phyloP scores from a whole-genome alignment of 2,329 filamentous ascomycete genomes.

The Fusarium multiceps region DNA sequence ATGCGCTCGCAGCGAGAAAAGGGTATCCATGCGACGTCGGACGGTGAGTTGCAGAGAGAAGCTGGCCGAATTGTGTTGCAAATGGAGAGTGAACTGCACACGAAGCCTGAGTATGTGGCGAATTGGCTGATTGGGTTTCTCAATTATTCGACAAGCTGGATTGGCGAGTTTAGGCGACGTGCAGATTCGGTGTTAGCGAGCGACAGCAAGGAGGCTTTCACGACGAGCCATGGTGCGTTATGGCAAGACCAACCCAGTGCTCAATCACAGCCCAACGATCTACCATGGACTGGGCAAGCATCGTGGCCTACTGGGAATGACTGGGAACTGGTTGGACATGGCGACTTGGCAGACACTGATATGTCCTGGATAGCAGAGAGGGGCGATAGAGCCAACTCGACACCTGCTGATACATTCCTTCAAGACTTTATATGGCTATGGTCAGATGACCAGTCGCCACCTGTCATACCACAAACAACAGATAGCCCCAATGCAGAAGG shows the following conservation, averaged over 20 bases:
- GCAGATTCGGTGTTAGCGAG: neutral
- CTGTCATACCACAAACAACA: neutral
- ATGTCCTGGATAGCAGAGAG: neutral
- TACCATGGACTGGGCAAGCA: neutral
- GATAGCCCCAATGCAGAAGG: neutral
- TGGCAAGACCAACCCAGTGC: neutral
- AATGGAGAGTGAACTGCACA: constrained; percentile 30
- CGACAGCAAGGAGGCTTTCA: neutral
- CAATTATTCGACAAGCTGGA: constrained; percentile 17
- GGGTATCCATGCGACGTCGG: neutral
- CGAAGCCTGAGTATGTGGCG: constrained; percentile 29
- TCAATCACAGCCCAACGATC: neutral
- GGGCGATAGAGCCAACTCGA: neutral
- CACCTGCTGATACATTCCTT: neutral
- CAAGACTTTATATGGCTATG: constrained; percentile 3
- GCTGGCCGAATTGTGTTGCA: constrained; percentile 19
- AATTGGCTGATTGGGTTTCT: constrained; percentile 30
- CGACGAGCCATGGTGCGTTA: neutral
- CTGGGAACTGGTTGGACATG: neutral
- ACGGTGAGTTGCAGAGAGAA: constrained; percentile 22
- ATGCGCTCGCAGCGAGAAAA: neutral
- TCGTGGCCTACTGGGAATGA: neutral
- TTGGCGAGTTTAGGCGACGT: constrained; percentile 17
- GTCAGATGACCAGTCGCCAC: constrained; percentile 1
- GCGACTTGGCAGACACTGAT: neutral